These are phyloP conservation scores for Lachnellula subtilissima DNA, from an alignment of 2,329 filamentous ascomycete species.

Conservation along the genomic window DNA sequence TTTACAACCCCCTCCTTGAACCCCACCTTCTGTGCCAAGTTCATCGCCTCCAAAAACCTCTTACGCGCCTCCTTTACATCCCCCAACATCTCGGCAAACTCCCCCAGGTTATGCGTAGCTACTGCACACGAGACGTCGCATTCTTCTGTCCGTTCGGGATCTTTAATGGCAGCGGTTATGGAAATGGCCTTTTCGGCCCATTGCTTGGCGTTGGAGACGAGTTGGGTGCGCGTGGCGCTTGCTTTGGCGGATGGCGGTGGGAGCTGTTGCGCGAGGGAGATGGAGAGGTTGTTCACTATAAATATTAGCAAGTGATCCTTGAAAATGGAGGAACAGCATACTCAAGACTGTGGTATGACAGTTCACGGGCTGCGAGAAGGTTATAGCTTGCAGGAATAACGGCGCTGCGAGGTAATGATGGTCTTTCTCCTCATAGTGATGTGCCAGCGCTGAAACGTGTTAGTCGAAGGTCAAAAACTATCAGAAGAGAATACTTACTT, in stretches of 20 bases:
- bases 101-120: conserved; percentile 80
- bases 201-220: conserved; percentile 64
- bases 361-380: conserved; percentile 55
- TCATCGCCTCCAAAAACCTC: conserved; percentile 64
- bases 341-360: conserved; percentile 80
- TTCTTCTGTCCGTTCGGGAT: conserved; percentile 65
- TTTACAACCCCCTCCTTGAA: conserved; percentile 49
- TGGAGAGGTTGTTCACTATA: conserved; percentile 76
- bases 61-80: conserved; percentile 59
- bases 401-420: conserved; percentile 79
- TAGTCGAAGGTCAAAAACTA: conserved; percentile 23
- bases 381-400: conserved; percentile 79
- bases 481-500: conserved; percentile 36
- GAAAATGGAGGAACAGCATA: conserved; percentile 36
- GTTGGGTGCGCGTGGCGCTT: conserved; percentile 51
- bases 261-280: conserved; percentile 56
- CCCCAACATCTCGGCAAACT: conserved; percentile 73
- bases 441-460: conserved; percentile 57
- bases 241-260: conserved; percentile 33
- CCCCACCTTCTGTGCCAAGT: conserved; percentile 51
- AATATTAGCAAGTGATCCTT: conserved; percentile 4
- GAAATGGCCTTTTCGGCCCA: conserved; percentile 77
- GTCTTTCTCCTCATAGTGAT: conserved; percentile 68
- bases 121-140: conserved; percentile 81
- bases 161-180: conserved; percentile 59